Conservation (phyloP, 257 asterid genomes). For the Solanum piurae region DNA sequence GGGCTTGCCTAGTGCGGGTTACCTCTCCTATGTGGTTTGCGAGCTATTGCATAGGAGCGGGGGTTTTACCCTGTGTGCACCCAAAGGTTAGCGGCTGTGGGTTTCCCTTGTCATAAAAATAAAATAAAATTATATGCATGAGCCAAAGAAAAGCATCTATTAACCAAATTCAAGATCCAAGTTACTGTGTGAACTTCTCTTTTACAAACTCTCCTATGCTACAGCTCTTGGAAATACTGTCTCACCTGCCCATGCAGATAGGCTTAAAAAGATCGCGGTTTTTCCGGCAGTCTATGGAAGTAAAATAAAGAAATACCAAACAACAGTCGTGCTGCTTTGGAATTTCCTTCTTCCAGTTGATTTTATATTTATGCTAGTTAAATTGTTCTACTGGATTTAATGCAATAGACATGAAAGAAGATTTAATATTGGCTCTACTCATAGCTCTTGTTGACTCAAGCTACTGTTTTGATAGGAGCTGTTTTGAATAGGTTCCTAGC, state of each 20-base stretch:
- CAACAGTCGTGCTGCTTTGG: background rate
- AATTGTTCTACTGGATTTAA: background rate
- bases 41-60: too few species aligned
- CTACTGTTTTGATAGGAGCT: conserved; percentile 32
- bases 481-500: conserved; percentile 29
- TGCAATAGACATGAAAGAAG: background rate
- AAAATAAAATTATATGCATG: background rate
- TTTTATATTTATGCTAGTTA: background rate
- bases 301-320: background rate
- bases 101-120: too few species aligned
- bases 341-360: background rate
- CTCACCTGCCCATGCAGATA: background rate
- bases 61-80: too few species aligned
- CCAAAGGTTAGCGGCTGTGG: too few species aligned
- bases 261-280: background rate
- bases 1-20: too few species aligned
- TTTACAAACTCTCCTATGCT: background rate
- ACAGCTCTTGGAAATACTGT: background rate
- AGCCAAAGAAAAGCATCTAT: background rate
- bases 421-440: background rate
- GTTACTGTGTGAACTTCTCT: background rate
- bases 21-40: too few species aligned
- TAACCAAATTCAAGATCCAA: background rate
- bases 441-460: background rate
- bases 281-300: background rate